Percentiles rank a stretch among this genome's conserved stretches.
phyloP scores from a whole-genome alignment of 345 rosid genomes.

The Dipteronia dyeriana region DNA sequence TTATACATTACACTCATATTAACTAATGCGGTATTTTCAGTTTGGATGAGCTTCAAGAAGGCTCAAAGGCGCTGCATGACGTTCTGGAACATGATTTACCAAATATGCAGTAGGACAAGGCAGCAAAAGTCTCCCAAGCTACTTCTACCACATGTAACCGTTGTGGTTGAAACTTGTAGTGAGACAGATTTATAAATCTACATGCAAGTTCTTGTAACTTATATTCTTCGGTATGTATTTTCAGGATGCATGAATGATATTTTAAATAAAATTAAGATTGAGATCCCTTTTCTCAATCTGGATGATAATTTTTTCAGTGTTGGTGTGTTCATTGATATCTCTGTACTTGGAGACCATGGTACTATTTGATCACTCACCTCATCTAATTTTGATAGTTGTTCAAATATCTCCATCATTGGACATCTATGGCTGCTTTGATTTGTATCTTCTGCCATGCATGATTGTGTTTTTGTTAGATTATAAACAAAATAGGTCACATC shows the following conservation, averaged over 20 bases:
- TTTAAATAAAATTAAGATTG: not conserved
- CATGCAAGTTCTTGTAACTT: not conserved
- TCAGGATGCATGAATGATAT: not conserved
- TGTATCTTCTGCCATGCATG: not conserved
- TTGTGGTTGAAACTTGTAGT: conserved; percentile 68
- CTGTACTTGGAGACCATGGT: too few relatives aligned
- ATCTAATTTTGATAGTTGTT: too few relatives aligned
- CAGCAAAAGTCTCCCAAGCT: conserved; percentile 39
- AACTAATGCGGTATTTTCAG: conserved; percentile 37
- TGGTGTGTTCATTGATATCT: too few relatives aligned
- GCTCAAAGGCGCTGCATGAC: conserved; percentile 62
- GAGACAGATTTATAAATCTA: not conserved
- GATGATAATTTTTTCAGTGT: not conserved
- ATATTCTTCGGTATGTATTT: not conserved
- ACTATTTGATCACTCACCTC: too few relatives aligned
- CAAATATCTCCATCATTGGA: too few relatives aligned
- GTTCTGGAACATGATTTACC: conserved; percentile 79
- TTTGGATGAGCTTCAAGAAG: conserved; percentile 73
- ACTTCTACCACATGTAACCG: conserved; percentile 61
- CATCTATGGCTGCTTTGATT: not conserved
- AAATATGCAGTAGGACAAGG: conserved; percentile 47
- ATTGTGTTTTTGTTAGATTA: not conserved
- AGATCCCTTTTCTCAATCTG: not conserved
- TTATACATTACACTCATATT: not conserved
- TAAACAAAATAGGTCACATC: not conserved